Percentiles rank a stretch among this genome's conserved stretches.
phyloP scores from a whole-genome alignment of 495 filamentous ascomycete genomes.

The Filosporella fistucella region DNA sequence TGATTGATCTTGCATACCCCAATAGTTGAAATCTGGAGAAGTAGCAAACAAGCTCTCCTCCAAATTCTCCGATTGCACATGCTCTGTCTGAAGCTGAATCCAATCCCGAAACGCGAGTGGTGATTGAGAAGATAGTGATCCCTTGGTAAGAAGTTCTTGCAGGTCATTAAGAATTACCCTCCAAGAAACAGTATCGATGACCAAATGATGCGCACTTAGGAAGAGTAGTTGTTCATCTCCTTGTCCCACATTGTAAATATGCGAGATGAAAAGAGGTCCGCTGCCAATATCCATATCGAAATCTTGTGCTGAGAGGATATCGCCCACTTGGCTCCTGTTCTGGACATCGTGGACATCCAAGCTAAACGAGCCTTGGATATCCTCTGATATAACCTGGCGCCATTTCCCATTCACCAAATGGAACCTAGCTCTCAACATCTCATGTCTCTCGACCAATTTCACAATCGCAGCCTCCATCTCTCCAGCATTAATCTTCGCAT shows the following conservation, averaged over 20 bases:
- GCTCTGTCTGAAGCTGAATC: no score
- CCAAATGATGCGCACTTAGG: constrained; percentile 62
- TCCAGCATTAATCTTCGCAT: neutral
- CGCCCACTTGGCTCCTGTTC: neutral
- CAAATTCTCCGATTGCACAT: no score
- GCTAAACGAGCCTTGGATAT: constrained; percentile 17
- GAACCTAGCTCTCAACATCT: neutral
- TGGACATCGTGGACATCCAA: constrained; percentile 17
- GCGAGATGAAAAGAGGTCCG: constrained; percentile 41
- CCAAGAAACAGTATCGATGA: constrained; percentile 70
- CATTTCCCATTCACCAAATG: constrained; percentile 26
- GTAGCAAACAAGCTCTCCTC: no score
- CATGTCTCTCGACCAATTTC: neutral
- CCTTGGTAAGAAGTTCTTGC: constrained; percentile 54
- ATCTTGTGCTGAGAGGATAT: constrained; percentile 4
- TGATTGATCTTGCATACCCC: no score
- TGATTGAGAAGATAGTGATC: constrained; percentile 31
- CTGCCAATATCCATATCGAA: constrained; percentile 27
- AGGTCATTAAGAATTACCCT: constrained; percentile 62
- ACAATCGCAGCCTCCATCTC: neutral
- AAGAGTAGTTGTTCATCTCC: constrained; percentile 51
- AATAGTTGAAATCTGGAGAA: no score
- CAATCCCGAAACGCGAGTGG: constrained; percentile 62
- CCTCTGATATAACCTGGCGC: constrained; percentile 30
- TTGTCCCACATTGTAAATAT: constrained; percentile 46